Percentiles rank a stretch among this genome's conserved stretches.
Conservation (phyloP, 1,284 basidiomycete genomes). For the Cryptococcus sp. region DNA sequence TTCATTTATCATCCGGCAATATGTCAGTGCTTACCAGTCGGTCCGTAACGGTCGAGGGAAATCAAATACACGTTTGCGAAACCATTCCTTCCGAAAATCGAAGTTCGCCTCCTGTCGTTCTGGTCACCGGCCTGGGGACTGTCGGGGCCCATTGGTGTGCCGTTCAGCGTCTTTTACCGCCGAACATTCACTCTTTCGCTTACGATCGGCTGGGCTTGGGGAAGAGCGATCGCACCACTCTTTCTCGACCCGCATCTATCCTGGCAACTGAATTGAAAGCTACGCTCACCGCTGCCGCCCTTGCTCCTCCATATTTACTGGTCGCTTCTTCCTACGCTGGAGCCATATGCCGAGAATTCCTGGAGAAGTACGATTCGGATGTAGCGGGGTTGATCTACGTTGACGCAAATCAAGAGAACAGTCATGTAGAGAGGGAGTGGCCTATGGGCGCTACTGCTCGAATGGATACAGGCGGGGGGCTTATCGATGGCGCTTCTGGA, state of each 20-base stretch:
- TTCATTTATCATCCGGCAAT: too few relatives aligned
- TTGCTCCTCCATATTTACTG: constrained; percentile 10
- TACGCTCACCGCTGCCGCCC: constrained; percentile 3
- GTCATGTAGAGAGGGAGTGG: constrained; percentile 8
- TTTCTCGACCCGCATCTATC: constrained; percentile 7
- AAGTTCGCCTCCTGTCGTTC: not conserved
- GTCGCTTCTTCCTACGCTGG: constrained; percentile 15
- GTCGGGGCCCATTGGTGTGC: not conserved
- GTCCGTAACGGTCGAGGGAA: not conserved
- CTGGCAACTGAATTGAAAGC: constrained; percentile 10
- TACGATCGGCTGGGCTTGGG: constrained; percentile 14
- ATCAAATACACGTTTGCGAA: not conserved
- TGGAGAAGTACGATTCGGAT: constrained; percentile 7
- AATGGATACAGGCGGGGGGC: not conserved
- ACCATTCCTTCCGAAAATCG: not conserved
- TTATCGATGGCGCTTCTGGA: constrained; percentile 5
- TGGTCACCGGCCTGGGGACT: not conserved
- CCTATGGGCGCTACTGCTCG: constrained; percentile 4
- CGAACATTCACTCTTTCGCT: constrained; percentile 3
- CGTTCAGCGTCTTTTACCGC: not conserved
- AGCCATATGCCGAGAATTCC: constrained; percentile 13
- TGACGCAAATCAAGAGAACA: constrained; percentile 13
- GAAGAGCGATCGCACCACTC: constrained; percentile 4
- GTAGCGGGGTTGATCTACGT: constrained; percentile 12
- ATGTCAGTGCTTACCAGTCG: too few relatives aligned